Evolutionary conservation across 139 green algal species (phyloP), one percentile per base, ranked within the genome.

Genomic region (Pseudopediastrum boryanum): DNA sequence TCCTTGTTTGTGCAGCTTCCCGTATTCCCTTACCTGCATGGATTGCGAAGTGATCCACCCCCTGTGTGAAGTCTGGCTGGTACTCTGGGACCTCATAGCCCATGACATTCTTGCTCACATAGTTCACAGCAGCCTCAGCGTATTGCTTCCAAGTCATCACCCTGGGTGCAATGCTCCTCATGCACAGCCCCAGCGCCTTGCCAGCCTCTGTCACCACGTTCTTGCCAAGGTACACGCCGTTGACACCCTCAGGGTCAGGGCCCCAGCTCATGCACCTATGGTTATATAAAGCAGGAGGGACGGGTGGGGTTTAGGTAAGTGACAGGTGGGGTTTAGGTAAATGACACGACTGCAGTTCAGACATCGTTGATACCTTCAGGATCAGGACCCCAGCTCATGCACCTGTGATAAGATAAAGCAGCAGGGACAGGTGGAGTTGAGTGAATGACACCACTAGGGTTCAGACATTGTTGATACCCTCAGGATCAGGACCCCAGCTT

Each of bases 81-180:
- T 87, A 89, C 29, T 58, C 23, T 1, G 50, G 38, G 48, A 39
- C 33, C 9, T 69, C 50, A 21, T 10, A 4, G 29, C n/a, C 59
- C 16, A 62, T 31, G 5, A 71, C 13, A 8, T 52, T 58, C 42
- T 39, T 50, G 33, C 31, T 39, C 78, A 68, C 52, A n/a, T 71
- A 42, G 50, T 70, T 61, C n/a, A 61, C 48, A 21, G 54, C 82
- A 10, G 84, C 87, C 73, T 88, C 67, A 10, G 74, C 83, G 62
- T 86, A 87, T 83, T 91, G 84, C 13, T 27, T 1, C 84, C 84
- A 91, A n/a, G 79, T 88, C 79, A 91, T 83, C 41, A 80, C 58
- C 31, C 43, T 62, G 12, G 77, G 77, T 36, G 77, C 81, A 38
- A 84, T 51, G 4, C 44, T n/a, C 8, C 27, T n/a, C 54, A 87